phyloP scores from a whole-genome alignment of 345 rosid species.

The Lagerstroemia speciosa region DNA sequence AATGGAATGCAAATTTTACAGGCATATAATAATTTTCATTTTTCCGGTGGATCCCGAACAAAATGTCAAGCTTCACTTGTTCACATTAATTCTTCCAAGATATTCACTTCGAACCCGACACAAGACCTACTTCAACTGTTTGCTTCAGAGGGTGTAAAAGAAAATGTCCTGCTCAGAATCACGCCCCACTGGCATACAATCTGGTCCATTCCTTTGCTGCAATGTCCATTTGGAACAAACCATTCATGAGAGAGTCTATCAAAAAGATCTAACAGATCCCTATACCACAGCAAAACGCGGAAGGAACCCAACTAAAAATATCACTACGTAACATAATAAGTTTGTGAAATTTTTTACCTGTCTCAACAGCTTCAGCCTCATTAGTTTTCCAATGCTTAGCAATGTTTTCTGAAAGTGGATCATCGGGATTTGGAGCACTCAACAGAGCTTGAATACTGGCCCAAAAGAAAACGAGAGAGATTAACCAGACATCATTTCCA shows the following conservation, averaged over 20 bases:
- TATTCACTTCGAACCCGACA: neutral
- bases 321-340: neutral
- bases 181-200: constrained; percentile 81
- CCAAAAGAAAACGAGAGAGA: neutral
- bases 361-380: constrained; percentile 96
- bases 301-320: neutral
- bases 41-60: neutral
- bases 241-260: neutral
- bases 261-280: neutral
- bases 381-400: constrained; percentile 99
- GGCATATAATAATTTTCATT: neutral
- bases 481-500: neutral
- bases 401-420: constrained; percentile 95
- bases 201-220: constrained; percentile 99
- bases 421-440: constrained; percentile 98
- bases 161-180: constrained; percentile 11
- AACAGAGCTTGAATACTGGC: constrained; percentile 88
- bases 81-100: neutral
- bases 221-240: constrained; percentile 5
- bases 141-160: neutral
- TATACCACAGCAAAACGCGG: neutral
- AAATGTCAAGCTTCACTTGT: neutral
- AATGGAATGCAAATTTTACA: neutral
- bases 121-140: neutral
- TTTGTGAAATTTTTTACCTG: constrained; percentile 36